Conservation (phyloP, 2,329 filamentous ascomycete species). For the Fusarium lyarnte region DNA sequence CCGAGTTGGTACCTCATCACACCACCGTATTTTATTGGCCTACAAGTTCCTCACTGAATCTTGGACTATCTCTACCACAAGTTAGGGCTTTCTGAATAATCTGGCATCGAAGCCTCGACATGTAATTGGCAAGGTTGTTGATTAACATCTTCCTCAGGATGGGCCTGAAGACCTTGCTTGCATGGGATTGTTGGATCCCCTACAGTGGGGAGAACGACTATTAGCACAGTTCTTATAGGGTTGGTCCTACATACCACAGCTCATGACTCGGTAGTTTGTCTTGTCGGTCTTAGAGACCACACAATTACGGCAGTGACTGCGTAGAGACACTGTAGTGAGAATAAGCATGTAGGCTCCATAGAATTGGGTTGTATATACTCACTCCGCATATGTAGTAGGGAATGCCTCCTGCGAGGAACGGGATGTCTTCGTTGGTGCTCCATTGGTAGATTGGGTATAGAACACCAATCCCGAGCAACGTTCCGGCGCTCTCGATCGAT, state of each 20-base stretch:
- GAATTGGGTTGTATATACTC: not conserved
- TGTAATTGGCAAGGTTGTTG: not conserved
- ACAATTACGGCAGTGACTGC: not conserved
- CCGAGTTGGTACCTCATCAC: not conserved
- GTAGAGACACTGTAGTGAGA: not conserved
- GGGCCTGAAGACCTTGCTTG: not conserved
- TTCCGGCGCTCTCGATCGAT: not conserved
- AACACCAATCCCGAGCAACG: not conserved
- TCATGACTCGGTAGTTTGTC: not conserved
- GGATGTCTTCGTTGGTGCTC: not conserved
- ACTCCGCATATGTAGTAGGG: not conserved
- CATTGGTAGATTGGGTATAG: not conserved
- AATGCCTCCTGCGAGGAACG: not conserved
- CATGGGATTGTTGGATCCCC: too few species aligned
- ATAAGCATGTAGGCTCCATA: not conserved
- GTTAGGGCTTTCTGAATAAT: not conserved
- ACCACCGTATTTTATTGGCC: too few species aligned
- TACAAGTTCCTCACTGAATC: not conserved
- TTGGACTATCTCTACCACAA: rapidly evolving
- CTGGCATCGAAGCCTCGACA: rapidly evolving
- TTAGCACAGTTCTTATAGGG: not conserved
- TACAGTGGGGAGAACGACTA: not conserved
- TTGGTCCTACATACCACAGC: not conserved
- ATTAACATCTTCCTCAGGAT: not conserved
- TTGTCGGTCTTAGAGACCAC: not conserved